phyloP scores from a whole-genome alignment of 257 asterid genomes.

The Salvia hispanica region DNA sequence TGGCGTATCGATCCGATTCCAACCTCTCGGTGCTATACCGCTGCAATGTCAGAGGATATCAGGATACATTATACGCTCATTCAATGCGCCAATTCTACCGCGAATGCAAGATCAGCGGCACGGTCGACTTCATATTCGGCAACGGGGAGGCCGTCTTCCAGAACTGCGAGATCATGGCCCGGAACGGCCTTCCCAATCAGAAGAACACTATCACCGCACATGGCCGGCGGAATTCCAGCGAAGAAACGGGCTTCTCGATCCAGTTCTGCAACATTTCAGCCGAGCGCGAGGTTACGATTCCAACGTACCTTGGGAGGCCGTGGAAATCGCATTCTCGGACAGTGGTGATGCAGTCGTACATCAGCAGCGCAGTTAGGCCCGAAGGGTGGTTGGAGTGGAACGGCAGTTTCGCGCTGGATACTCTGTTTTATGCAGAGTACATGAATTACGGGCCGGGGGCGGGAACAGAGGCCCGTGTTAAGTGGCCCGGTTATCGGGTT shows the following conservation, averaged over 20 bases:
- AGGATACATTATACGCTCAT: constrained; percentile 67
- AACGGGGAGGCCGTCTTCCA: constrained; percentile 62
- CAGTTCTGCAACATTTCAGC: constrained; percentile 56
- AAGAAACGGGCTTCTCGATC: constrained; percentile 58
- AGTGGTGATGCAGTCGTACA: constrained; percentile 55
- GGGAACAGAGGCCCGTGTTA: constrained; percentile 49
- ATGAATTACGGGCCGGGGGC: constrained; percentile 64
- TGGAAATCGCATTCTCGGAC: constrained; percentile 64
- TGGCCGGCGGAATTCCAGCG: constrained; percentile 42
- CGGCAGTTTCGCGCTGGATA: constrained; percentile 41
- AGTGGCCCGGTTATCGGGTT: constrained; percentile 60
- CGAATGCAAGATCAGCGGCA: constrained; percentile 58
- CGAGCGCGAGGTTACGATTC: constrained; percentile 36
- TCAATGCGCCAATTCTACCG: constrained; percentile 63
- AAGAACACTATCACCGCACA: constrained; percentile 75
- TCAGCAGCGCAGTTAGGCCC: constrained; percentile 48
- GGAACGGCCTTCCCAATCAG: constrained; percentile 55
- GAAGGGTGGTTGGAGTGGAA: constrained; percentile 73
- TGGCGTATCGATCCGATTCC: constrained; percentile 56
- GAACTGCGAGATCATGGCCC: constrained; percentile 53
- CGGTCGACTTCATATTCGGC: constrained; percentile 76
- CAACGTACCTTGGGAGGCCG: constrained; percentile 67
- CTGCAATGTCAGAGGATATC: constrained; percentile 59
- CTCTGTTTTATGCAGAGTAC: constrained; percentile 58
- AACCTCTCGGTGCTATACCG: constrained; percentile 57